Conservation (phyloP, 2,329 filamentous ascomycete genomes). For the Hypoxylon sp. region DNA sequence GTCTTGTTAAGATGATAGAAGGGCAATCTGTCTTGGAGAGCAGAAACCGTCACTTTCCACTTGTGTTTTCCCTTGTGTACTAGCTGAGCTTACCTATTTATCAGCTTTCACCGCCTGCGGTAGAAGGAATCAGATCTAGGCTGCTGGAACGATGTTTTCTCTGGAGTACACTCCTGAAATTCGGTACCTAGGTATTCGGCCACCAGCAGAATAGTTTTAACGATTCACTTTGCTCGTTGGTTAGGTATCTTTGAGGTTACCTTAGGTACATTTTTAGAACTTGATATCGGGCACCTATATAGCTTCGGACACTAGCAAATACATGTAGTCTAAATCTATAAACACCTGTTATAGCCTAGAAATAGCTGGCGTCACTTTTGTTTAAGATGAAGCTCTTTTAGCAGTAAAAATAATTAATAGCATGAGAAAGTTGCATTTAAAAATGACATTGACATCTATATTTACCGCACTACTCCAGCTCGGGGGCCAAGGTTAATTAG, state of each 20-base stretch:
- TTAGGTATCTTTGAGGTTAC: background rate
- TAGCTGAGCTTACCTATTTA: background rate
- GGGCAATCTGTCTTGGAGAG: background rate
- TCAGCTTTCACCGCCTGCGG: background rate
- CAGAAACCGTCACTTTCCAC: background rate
- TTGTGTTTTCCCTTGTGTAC: background rate
- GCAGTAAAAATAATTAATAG: too few species aligned
- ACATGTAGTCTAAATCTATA: background rate
- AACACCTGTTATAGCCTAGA: background rate
- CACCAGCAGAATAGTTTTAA: background rate
- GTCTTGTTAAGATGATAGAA: constrained; percentile 1
- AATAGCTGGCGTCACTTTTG: background rate
- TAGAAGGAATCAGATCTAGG: background rate
- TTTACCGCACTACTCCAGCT: background rate
- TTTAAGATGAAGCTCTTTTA: background rate
- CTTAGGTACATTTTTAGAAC: too few species aligned
- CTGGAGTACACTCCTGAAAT: background rate
- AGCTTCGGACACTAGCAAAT: background rate
- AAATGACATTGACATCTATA: too few species aligned
- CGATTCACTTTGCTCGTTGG: background rate
- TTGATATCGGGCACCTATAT: background rate
- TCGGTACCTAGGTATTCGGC: background rate
- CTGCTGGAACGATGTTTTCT: background rate
- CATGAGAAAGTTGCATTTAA: too few species aligned
- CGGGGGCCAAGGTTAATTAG: background rate